Evolutionary conservation across 768 basidiomycete genomes (phyloP).

Genomic region (Amanita rimosa): DNA sequence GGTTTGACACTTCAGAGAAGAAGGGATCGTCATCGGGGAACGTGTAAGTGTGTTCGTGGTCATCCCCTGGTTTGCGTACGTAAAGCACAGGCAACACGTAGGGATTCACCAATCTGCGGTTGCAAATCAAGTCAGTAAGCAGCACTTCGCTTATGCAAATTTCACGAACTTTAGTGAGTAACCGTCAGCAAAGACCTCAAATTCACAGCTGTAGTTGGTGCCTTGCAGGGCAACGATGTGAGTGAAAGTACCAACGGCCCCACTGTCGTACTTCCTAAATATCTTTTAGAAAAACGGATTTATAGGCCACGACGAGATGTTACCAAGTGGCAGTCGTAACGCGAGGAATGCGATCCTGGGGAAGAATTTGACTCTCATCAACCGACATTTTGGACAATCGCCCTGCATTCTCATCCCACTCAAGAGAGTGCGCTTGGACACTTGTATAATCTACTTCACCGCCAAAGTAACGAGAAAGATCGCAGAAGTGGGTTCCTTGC

Average conservation of each 20-base stretch:
- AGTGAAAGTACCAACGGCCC: conserved; percentile 86
- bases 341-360: conserved; percentile 88
- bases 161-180: conserved; percentile 65
- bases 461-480: conserved; percentile 94
- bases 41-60: conserved; percentile 54
- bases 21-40: conserved; percentile 86
- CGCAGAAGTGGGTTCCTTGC: conserved; percentile 95
- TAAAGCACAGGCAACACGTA: conserved; percentile 87
- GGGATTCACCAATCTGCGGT: conserved; percentile 69
- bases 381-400: conserved; percentile 68
- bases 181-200: conserved; percentile 91
- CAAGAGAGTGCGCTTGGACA: conserved; percentile 79
- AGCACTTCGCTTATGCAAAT: background rate
- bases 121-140: conserved; percentile 1
- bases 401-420: conserved; percentile 88
- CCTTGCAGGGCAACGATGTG: conserved; percentile 91
- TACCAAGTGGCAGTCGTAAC: conserved; percentile 89
- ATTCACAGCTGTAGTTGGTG: conserved; percentile 85
- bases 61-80: conserved; percentile 76
- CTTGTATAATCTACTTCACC: conserved; percentile 84
- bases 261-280: conserved; percentile 85
- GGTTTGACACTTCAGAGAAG: conserved; percentile 87
- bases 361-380: conserved; percentile 76
- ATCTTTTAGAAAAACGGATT: background rate
- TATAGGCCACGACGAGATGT: background rate